phyloP scores from a whole-genome alignment of 2,329 filamentous ascomycete species.

The Paecilomyces dactylethromorphus region DNA sequence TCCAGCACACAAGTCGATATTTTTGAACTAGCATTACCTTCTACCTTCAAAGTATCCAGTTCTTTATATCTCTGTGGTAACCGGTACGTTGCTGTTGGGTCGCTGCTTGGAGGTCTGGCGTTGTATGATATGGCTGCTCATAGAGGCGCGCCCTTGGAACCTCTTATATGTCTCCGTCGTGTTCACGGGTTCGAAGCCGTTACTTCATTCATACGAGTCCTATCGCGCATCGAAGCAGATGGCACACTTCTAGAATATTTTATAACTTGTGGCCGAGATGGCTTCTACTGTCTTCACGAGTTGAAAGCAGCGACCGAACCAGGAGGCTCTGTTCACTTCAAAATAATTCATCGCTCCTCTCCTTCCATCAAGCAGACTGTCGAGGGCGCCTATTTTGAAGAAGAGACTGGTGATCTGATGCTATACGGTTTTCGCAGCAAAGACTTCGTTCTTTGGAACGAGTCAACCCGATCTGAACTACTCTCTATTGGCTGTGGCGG shows the following conservation, averaged over 20 bases:
- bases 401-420: conserved; percentile 50
- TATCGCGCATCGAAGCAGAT: conserved; percentile 6
- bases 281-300: conserved; percentile 62
- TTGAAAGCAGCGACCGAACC: conserved; percentile 11
- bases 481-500: conserved; percentile 75
- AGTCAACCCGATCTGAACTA: conserved; percentile 62
- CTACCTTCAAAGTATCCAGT: conserved; percentile 47
- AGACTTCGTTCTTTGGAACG: conserved; percentile 76
- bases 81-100: conserved; percentile 46
- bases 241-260: conserved; percentile 36
- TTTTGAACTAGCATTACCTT: conserved; percentile 25
- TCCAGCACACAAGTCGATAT: conserved; percentile 32
- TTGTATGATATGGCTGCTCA: conserved; percentile 32
- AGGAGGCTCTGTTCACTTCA: conserved; percentile 28
- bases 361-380: conserved; percentile 70
- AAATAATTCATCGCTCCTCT: conserved; percentile 59
- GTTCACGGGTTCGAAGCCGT: conserved; percentile 57
- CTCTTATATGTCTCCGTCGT: conserved; percentile 17
- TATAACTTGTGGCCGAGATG: conserved; percentile 70
- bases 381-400: conserved; percentile 61
- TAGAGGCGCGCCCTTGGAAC: conserved; percentile 11
- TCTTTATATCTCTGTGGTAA: conserved; percentile 29
- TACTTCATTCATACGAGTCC: conserved; percentile 50
- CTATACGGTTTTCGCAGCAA: conserved; percentile 77
- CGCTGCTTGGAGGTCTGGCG: conserved; percentile 49